These are phyloP conservation scores for Paratinospora sagittata DNA, from an alignment of 164 flowering plant genomes.

Conservation along the genomic window DNA sequence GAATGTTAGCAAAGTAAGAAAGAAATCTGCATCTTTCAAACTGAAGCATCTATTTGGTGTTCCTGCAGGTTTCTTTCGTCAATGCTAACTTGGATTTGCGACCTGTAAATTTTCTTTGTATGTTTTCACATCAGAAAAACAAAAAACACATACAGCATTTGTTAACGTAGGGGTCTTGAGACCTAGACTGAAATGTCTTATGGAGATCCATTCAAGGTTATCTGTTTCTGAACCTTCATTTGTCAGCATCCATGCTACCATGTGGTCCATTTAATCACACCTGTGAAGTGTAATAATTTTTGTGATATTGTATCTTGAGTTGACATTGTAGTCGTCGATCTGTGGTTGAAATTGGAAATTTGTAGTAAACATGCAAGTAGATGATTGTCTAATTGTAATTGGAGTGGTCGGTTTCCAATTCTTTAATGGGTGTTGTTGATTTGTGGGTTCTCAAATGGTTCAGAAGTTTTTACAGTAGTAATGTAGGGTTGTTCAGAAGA, in stretches of 20 bases:
- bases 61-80: constrained; percentile 80
- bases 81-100: constrained; percentile 47
- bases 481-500: too few relatives aligned
- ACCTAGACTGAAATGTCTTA: not conserved
- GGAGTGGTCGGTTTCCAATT: too few relatives aligned
- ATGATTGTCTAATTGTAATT: too few relatives aligned
- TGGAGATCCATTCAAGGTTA: not conserved
- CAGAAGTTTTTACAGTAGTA: too few relatives aligned
- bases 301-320: not conserved
- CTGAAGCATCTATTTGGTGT: constrained; percentile 69
- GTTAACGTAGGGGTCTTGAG: not conserved
- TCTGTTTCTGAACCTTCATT: not conserved
- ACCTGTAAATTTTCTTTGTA: constrained; percentile 32
- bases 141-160: constrained; percentile 11
- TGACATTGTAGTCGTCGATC: not conserved
- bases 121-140: not conserved
- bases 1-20: constrained; percentile 8
- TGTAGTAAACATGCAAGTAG: too few relatives aligned
- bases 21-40: constrained; percentile 28
- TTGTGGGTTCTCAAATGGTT: too few relatives aligned
- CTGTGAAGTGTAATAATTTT: not conserved
- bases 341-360: not conserved
- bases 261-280: not conserved
- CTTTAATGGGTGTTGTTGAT: not conserved
- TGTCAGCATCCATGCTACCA: not conserved